phyloP scores from a whole-genome alignment of 208 protist species.

The Crithidia brevicula region DNA sequence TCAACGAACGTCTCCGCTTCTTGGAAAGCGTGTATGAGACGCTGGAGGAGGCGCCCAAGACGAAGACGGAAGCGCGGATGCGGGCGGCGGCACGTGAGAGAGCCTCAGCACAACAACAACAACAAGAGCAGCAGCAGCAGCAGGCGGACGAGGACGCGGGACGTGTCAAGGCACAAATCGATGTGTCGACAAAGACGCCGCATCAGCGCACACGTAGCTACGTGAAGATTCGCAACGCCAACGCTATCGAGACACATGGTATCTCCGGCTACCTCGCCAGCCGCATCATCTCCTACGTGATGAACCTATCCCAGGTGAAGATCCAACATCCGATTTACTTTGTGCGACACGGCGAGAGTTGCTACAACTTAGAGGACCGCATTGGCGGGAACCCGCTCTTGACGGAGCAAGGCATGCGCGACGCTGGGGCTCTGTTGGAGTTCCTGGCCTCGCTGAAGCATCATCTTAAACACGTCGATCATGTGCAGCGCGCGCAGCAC shows the following conservation, averaged over 20 bases:
- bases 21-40: constrained; percentile 65
- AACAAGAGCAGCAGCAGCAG: not conserved
- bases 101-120: not conserved
- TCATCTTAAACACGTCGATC: constrained; percentile 37
- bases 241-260: constrained; percentile 69
- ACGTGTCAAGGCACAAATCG: too few species aligned
- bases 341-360: constrained; percentile 84
- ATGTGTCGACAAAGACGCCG: too few species aligned
- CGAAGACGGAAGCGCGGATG: not conserved
- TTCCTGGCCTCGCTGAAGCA: constrained; percentile 80
- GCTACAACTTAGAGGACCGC: constrained; percentile 86
- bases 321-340: constrained; percentile 92
- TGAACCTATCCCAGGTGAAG: constrained; percentile 86
- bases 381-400: constrained; percentile 86
- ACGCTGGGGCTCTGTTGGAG: constrained; percentile 65
- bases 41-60: constrained; percentile 28
- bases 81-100: too few species aligned
- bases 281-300: constrained; percentile 84
- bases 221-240: constrained; percentile 60
- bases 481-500: constrained; percentile 10
- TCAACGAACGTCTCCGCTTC: constrained; percentile 54
- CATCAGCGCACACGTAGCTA: constrained; percentile 39
- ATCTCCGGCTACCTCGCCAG: constrained; percentile 75
- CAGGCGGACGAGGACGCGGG: not conserved
- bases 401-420: constrained; percentile 75